Percentiles rank a stretch among this genome's conserved stretches.
Conservation (phyloP, 1,139 yeast species). For the Pichia sp. region DNA sequence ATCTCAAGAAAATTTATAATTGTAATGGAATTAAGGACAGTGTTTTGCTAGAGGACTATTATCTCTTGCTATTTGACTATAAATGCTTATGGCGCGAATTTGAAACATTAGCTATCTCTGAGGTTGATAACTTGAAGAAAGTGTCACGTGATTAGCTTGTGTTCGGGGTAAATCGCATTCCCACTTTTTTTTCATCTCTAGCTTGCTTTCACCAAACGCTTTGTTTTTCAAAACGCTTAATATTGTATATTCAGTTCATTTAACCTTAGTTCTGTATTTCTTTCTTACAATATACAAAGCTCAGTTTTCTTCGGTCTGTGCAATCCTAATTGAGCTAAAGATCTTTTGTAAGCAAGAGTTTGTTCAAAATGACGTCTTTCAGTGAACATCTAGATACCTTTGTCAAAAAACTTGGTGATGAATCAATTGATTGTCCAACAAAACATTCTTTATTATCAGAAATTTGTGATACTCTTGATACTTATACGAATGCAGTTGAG, state of each 20-base stretch:
- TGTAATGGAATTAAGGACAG: neutral
- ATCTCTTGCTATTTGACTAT: constrained; percentile 11
- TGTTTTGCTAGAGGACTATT: constrained; percentile 3
- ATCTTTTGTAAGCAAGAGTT: too few relatives aligned
- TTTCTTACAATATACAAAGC: too few relatives aligned
- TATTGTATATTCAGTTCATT: too few relatives aligned
- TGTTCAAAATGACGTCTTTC: constrained; percentile 25
- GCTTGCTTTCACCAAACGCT: neutral
- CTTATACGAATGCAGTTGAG: constrained; percentile 72
- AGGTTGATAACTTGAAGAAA: neutral
- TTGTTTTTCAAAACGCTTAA: neutral
- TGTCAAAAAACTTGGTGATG: constrained; percentile 51
- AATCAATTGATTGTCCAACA: constrained; percentile 44
- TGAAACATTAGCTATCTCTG: neutral
- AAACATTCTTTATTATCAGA: constrained; percentile 70
- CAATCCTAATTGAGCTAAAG: too few relatives aligned
- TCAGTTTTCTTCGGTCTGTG: too few relatives aligned
- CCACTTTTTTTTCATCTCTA: constrained; percentile 19
- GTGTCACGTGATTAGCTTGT: constrained; percentile 24
- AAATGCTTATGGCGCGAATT: constrained; percentile 7
- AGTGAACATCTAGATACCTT: constrained; percentile 50
- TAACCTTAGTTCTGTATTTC: too few relatives aligned
- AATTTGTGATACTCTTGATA: constrained; percentile 76
- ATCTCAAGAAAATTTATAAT: neutral
- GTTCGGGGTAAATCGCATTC: constrained; percentile 19